Evolutionary conservation across 805 yeast genomes (phyloP).

Genomic region (Candida odintsovae): DNA sequence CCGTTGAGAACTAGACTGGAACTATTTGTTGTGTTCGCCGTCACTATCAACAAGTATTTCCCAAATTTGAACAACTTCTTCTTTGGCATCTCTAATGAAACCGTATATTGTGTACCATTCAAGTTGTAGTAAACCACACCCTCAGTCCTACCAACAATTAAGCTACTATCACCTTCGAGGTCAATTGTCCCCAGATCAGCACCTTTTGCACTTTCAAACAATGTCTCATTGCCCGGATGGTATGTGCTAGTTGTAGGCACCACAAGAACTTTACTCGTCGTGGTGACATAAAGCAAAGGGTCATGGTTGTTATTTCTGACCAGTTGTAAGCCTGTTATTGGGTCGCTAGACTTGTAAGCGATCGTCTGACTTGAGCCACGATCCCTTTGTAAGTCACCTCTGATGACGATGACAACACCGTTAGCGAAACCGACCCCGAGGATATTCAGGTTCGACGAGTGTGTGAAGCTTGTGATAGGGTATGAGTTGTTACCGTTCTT

Average conservation of each 20-base stretch:
- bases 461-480: conserved; percentile 66
- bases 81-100: conserved; percentile 54
- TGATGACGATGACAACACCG: conserved; percentile 71
- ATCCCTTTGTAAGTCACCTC: conserved; percentile 87
- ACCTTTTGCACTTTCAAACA: conserved; percentile 41
- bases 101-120: conserved; percentile 44
- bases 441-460: conserved; percentile 51
- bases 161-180: conserved; percentile 34
- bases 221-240: conserved; percentile 52
- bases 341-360: conserved; percentile 65
- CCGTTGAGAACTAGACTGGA: conserved; percentile 28
- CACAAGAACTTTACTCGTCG: conserved; percentile 66
- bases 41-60: conserved; percentile 54
- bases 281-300: conserved; percentile 59
- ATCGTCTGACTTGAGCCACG: conserved; percentile 85
- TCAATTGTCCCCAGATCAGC: conserved; percentile 40
- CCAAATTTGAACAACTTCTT: conserved; percentile 43
- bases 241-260: conserved; percentile 76
- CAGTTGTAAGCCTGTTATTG: conserved; percentile 73
- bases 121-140: conserved; percentile 58
- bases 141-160: conserved; percentile 63
- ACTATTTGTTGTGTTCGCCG: conserved; percentile 36
- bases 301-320: conserved; percentile 35
- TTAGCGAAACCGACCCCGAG: conserved; percentile 76
- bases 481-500: conserved; percentile 70